These are phyloP conservation scores for Aquilaria malaccensis DNA, from an alignment of 345 rosid species.

Conservation along the genomic window DNA sequence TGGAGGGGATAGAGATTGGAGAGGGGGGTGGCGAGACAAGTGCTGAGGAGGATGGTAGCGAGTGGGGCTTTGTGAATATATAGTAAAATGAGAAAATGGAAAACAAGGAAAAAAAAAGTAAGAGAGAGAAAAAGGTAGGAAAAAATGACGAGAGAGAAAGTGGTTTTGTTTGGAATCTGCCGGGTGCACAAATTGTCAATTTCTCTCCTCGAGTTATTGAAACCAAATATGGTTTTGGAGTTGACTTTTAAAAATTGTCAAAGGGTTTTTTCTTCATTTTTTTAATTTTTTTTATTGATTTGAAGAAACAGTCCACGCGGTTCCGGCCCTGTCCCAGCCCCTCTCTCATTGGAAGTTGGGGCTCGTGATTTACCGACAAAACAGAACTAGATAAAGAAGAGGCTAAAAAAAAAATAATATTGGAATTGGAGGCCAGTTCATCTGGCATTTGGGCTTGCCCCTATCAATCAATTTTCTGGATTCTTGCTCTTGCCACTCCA, in stretches of 20 bases:
- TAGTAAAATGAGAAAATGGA: not conserved
- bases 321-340: not conserved
- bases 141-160: conserved; percentile 16
- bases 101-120: conserved; percentile 2
- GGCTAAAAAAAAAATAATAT: not conserved
- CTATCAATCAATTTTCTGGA: too few relatives aligned
- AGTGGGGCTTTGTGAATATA: conserved; percentile 21
- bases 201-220: not conserved
- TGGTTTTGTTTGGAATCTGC: conserved; percentile 20
- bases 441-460: not conserved
- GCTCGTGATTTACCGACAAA: conserved; percentile 42
- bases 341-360: not conserved
- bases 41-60: conserved; percentile 17
- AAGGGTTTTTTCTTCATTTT: conserved; percentile 19
- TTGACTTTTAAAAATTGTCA: conserved; percentile 51
- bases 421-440: conserved; percentile 17
- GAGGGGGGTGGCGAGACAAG: conserved; percentile 7
- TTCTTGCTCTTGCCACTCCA: too few relatives aligned
- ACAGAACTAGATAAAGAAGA: not conserved
- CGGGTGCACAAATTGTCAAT: conserved; percentile 56
- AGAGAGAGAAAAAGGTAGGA: conserved; percentile 6
- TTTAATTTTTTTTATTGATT: not conserved
- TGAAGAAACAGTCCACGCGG: not conserved
- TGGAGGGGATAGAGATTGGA: conserved; percentile 14
- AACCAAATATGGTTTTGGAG: conserved; percentile 36